Conservation (phyloP, 257 asterid species). For the Solanum ossicruentum region DNA sequence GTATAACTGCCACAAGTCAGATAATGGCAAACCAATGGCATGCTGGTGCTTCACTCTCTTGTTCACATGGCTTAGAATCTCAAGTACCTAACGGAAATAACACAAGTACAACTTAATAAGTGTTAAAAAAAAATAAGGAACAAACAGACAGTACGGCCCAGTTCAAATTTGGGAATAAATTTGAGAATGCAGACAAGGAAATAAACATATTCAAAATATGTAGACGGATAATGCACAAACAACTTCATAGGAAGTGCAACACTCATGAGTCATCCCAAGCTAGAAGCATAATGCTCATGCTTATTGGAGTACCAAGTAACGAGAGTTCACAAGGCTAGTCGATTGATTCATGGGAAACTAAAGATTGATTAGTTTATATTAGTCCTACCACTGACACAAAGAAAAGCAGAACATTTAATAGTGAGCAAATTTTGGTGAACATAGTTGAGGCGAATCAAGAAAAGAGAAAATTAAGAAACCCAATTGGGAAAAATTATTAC, state of each 20-base stretch:
- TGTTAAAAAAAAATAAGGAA: neutral
- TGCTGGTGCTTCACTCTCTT: conserved; percentile 82
- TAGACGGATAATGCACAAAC: neutral
- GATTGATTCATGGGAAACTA: no score
- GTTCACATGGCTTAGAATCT: conserved; percentile 87
- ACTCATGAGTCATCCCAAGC: neutral
- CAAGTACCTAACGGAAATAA: conserved; percentile 43
- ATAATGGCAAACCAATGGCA: conserved; percentile 57
- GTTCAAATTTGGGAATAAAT: neutral
- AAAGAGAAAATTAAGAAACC: neutral
- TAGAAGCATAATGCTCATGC: neutral
- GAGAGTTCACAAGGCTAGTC: neutral
- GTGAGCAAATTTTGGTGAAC: neutral
- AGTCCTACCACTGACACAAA: neutral
- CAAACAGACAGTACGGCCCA: neutral
- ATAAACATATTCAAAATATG: neutral
- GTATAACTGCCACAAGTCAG: conserved; percentile 73
- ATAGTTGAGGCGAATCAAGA: neutral
- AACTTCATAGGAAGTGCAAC: neutral
- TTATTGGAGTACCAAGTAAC: neutral
- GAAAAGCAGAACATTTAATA: neutral
- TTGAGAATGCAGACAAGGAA: neutral
- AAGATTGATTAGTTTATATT: neutral
- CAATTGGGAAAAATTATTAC: conserved; percentile 15
- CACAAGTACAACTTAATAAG: neutral